Conservation (phyloP, 2,329 filamentous ascomycete species). For the Botryosphaeria dothidea region DNA sequence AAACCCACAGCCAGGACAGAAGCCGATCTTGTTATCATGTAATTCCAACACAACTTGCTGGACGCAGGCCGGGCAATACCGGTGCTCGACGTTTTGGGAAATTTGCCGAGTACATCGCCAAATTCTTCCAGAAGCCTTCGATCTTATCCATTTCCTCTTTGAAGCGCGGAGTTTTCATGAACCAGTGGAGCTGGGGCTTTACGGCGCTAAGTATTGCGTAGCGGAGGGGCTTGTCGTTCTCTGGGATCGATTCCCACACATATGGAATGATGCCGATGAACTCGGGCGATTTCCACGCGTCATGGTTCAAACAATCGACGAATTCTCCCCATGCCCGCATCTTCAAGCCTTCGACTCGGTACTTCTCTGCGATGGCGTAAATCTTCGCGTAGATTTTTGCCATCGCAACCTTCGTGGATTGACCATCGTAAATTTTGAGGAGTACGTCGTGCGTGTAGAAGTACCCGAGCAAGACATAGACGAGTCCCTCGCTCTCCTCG, state of each 20-base stretch:
- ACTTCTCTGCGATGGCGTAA: slow-evolving; percentile 1
- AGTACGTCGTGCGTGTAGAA: slow-evolving; percentile 18
- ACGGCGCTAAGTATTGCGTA: background rate
- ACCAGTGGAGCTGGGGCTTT: background rate
- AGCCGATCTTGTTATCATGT: background rate
- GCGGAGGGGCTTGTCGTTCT: background rate
- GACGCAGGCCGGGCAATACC: background rate
- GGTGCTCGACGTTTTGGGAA: background rate
- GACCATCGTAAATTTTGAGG: background rate
- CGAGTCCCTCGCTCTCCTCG: background rate
- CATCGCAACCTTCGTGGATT: background rate
- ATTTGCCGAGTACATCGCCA: background rate
- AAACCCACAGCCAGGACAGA: background rate
- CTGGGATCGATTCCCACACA: background rate
- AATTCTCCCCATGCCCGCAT: background rate
- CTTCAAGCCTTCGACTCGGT: background rate
- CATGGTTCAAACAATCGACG: background rate
- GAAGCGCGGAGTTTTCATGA: background rate
- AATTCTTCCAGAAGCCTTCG: background rate
- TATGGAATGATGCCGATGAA: background rate
- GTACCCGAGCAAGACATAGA: slow-evolving; percentile 12
- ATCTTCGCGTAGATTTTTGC: background rate
- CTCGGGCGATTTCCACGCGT: background rate
- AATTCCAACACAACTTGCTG: background rate
- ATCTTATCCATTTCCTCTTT: background rate